Percentiles rank a stretch among this genome's conserved stretches.
These are phyloP conservation scores for Tolypocladium sp. DNA, from an alignment of 2,329 filamentous ascomycete species.

Conservation along the genomic window DNA sequence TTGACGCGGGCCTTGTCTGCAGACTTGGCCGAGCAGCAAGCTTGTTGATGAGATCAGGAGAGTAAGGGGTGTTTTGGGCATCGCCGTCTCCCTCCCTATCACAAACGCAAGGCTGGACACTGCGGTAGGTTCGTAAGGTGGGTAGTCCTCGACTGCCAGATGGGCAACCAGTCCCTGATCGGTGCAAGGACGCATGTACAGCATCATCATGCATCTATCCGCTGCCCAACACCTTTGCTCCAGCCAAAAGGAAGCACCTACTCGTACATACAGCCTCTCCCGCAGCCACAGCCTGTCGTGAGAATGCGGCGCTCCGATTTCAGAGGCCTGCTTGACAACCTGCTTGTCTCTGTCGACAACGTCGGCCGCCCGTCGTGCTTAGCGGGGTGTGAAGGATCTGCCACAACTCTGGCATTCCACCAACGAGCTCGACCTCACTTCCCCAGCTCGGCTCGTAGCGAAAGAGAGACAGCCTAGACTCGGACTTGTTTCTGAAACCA, in stretches of 20 bases:
- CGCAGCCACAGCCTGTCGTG: neutral
- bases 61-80: neutral
- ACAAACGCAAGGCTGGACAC: neutral
- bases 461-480: neutral
- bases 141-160: neutral
- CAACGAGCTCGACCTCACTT: neutral
- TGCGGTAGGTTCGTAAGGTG: no score
- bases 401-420: neutral
- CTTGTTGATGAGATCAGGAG: neutral
- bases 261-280: neutral
- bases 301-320: neutral
- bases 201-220: neutral
- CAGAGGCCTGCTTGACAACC: neutral
- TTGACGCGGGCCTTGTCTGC: neutral
- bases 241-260: neutral
- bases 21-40: no score
- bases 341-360: neutral
- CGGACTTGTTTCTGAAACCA: neutral
- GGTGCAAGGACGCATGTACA: neutral
- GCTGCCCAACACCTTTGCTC: neutral
- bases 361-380: no score
- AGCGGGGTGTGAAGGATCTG: neutral
- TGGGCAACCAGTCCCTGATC: neutral
- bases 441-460: neutral
- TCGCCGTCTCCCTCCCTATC: neutral